These are phyloP conservation scores for Macrolepiota dolichaula DNA, from an alignment of 768 basidiomycete species.

Conservation along the genomic window DNA sequence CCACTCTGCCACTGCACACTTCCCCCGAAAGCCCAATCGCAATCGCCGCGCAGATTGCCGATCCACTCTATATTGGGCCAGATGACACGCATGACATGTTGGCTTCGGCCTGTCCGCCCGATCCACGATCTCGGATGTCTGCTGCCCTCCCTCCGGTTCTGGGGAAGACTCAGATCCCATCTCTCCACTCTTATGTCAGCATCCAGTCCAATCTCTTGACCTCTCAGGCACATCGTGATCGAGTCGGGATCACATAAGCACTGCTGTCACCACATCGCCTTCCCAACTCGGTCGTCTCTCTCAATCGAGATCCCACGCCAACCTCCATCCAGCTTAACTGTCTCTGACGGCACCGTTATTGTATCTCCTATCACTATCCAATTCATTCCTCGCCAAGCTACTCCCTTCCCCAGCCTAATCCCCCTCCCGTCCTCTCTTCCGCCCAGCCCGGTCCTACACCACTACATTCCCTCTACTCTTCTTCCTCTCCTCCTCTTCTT, in stretches of 20 bases:
- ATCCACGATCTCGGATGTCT: slow-evolving; percentile 31
- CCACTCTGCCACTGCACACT: too few relatives aligned
- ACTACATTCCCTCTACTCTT: not conserved
- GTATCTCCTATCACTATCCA: slow-evolving; percentile 1
- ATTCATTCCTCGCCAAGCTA: slow-evolving; percentile 9
- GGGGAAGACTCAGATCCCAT: slow-evolving; percentile 24
- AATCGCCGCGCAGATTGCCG: slow-evolving; percentile 27
- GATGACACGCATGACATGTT: slow-evolving; percentile 17
- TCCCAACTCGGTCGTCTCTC: slow-evolving; percentile 11
- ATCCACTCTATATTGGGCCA: slow-evolving; percentile 9
- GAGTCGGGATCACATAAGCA: slow-evolving; percentile 11
- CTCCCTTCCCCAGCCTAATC: slow-evolving; percentile 7
- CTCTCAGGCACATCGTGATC: slow-evolving; percentile 19
- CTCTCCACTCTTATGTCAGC: slow-evolving; percentile 7
- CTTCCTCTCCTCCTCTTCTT: not conserved
- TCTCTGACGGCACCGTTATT: slow-evolving; percentile 13
- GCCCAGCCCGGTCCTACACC: slow-evolving; percentile 1
- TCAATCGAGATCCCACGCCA: slow-evolving; percentile 9
- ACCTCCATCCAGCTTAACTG: slow-evolving; percentile 8
- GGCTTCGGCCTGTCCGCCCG: slow-evolving; percentile 23
- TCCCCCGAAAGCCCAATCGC: too few relatives aligned
- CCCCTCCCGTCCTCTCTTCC: slow-evolving; percentile 6
- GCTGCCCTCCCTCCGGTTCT: slow-evolving; percentile 26
- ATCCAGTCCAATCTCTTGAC: slow-evolving; percentile 9
- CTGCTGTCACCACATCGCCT: slow-evolving; percentile 5